Base-by-base conservation (phyloP, 805 yeast genomes). In the Candida maltosa region DNA sequence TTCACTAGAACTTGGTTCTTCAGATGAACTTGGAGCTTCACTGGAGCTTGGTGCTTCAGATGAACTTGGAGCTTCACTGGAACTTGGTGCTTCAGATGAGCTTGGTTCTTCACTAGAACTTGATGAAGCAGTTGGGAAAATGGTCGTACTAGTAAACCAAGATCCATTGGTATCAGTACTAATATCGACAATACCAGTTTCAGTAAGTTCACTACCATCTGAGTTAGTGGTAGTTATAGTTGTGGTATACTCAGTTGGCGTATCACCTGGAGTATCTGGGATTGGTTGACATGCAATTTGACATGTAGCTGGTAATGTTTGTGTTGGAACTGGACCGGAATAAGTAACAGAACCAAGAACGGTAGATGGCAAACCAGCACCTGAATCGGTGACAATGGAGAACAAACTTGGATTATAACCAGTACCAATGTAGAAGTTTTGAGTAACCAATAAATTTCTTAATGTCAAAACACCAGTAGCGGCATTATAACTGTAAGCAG, bases 401-500 rank as follows among this genome's bases (percentile, higher is more conserved):
- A 51, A 46, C 20, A 28, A 18, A 4, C 35, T 16, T n/a, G 16
- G 16, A 35, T 46, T 46, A 32, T 54, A 54, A 25, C 56, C 57
- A 20, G 48, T 31, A 42, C 59, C 59, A 41, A 53, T 49, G 21
- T 44, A 20, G 38, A 47, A 52, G 1, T 28, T 34, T 40, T 26
- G 45, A 10, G 24, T 34, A 10, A 41, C 24, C 1, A 32, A 22
- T 20, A 39, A 29, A n/a, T 27, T 17, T 16, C 15, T 16, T 27
- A 44, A 29, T 39, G 42, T 49, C 42, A 58, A 51, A n/a, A 47
- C 39, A 31, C 57, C 57, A n/a, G 49, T 43, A 4, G 18, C 22
- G 3, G 47, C 26, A 26, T 40, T 40, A 34, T 50, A 38, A 29
- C 21, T n/a, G 16, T 18, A 38, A 11, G 26, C 14, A 25, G 15